Evolutionary conservation across 2,329 filamentous ascomycete genomes (phyloP), one percentile per base, ranked within the genome.

Genomic region (Epicoccum sorghinum): DNA sequence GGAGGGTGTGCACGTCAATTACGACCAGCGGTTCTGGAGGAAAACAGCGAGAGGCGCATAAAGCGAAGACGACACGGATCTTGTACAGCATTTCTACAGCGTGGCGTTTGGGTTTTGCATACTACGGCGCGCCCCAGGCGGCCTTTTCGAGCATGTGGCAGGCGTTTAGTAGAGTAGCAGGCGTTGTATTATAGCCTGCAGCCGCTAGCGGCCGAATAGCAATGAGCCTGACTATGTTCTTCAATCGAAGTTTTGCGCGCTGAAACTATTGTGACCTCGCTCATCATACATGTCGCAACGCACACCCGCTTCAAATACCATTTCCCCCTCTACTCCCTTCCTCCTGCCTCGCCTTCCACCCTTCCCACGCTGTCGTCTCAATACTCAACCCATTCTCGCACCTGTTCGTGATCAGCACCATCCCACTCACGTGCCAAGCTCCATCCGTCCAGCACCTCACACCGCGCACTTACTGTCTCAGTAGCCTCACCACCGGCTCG

Each of bases 321-420:
- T 9, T 13, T 12, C 13, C 32, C 7, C 32, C 9, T 5, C 10
- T 13, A 12, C 32, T 33, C 32, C 37, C 36, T 42, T 18, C 60
- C 59, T 59, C 65, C 67, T 64, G 69, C 50, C 46, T 53, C 36
- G 68, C 71, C 62, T 75, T 74, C 62, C 76, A 69, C 23, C 69
- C 77, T 66, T 87, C 85, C 83, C 83, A 86, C 43, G 79, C 77
- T 32, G 85, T 88, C 30, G 85, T 87, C 70, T 88, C 85, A 12
- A 87, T 82, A 41, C 79, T 83, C 62, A 86, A 68, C 18, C 83
- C 83, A 62, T 79, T 76, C 24, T 78, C 79, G 68, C 84, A 82
- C 61, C 78, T 82, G 7, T 23, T 14, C 36, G 23, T 12, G n/a
- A 38, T 56, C 33, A 42, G 41, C 42, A 7, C 23, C 43, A 9